Evolutionary conservation across 2,329 filamentous ascomycete genomes (phyloP).

Genomic region (Penicillium sp.): DNA sequence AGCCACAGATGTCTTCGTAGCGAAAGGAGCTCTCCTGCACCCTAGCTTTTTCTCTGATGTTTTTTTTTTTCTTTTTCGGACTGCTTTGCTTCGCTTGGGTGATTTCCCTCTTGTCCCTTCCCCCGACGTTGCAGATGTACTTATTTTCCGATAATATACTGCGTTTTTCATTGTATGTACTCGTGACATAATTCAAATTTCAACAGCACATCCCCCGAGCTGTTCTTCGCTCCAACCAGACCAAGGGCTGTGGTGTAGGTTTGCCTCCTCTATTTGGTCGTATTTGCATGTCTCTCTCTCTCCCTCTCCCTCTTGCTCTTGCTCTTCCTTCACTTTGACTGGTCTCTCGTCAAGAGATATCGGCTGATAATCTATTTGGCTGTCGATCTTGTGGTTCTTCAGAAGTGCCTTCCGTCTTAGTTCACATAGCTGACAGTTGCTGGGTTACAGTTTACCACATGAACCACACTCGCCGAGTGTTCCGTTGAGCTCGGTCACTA

Average conservation of each 20-base stretch:
- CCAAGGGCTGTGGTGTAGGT: neutral
- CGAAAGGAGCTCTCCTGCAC: slow-evolving; percentile 11
- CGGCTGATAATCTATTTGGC: neutral
- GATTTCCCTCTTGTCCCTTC: neutral
- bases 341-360: neutral
- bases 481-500: slow-evolving; percentile 1
- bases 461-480: slow-evolving; percentile 3
- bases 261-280: slow-evolving; percentile 1
- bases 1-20: slow-evolving; percentile 10
- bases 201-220: slow-evolving; percentile 9
- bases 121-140: slow-evolving; percentile 4
- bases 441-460: slow-evolving; percentile 18
- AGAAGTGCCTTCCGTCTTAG: neutral
- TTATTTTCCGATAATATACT: slow-evolving; percentile 7
- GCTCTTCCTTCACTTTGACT: neutral
- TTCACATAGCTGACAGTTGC: slow-evolving; percentile 29
- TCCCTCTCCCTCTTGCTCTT: neutral
- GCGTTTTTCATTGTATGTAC: slow-evolving; percentile 7
- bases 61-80: neutral
- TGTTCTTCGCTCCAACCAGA: slow-evolving; percentile 3
- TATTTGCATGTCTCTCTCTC: neutral
- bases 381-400: neutral
- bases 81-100: neutral
- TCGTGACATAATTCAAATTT: slow-evolving; percentile 25
- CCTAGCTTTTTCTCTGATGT: slow-evolving; percentile 1